A percentile compares a stretch with the other conserved stretches of the same genome.
phyloP scores from a whole-genome alignment of 805 yeast species.

The Hemisphaericaspora nanyangensis region DNA sequence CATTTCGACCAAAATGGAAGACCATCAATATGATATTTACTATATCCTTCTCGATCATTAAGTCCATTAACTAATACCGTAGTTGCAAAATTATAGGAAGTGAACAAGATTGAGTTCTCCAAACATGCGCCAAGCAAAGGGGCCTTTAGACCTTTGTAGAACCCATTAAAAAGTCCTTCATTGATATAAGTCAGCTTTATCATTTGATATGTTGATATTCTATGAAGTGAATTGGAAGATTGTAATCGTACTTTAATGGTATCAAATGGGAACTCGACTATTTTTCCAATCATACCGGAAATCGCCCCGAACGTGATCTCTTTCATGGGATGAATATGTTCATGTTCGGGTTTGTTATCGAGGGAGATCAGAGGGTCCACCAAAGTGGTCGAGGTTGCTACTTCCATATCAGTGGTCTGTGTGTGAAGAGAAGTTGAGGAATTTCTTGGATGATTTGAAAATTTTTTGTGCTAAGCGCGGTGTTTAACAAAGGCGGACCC shows the following conservation, averaged over 20 bases:
- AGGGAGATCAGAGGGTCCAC: background rate
- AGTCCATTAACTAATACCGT: constrained; percentile 28
- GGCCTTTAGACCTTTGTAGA: constrained; percentile 74
- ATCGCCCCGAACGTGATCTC: constrained; percentile 50
- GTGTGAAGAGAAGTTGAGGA: background rate
- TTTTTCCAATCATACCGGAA: constrained; percentile 81
- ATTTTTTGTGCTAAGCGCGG: background rate
- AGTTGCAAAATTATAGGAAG: constrained; percentile 47
- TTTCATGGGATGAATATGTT: constrained; percentile 18
- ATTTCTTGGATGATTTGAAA: background rate
- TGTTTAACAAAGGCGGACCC: background rate
- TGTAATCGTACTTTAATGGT: constrained; percentile 87
- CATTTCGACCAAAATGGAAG: constrained; percentile 45
- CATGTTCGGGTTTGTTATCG: background rate
- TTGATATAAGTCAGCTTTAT: constrained; percentile 53
- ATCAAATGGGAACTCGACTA: constrained; percentile 89
- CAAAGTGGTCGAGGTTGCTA: background rate
- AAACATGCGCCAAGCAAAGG: constrained; percentile 89
- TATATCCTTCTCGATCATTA: constrained; percentile 15
- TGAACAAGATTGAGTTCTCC: constrained; percentile 79
- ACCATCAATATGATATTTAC: constrained; percentile 19
- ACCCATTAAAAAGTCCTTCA: constrained; percentile 72
- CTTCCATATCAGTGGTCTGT: background rate
- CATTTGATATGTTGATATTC: constrained; percentile 62
- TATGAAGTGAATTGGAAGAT: constrained; percentile 45